Evolutionary conservation across 2,329 filamentous ascomycete species (phyloP), one percentile per base, ranked within the genome.

Genomic region (Calonectria honghensis): DNA sequence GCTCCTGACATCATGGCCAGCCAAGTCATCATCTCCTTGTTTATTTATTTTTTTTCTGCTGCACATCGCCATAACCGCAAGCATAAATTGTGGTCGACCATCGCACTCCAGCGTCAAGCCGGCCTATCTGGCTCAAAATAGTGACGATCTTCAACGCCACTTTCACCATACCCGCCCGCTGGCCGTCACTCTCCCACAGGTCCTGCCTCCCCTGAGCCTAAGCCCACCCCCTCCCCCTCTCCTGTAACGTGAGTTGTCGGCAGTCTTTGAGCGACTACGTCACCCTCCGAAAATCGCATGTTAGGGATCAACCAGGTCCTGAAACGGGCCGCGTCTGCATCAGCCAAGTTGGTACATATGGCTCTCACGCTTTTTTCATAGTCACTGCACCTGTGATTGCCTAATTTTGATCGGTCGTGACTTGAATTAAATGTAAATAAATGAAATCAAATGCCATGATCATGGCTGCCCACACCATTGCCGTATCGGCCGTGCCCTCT

Each of bases 281-380:
- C 35, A 64, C 24, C 64, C 31, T 37, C 64, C 35, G 24, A 45
- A 32, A 37, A 64, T 64, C 39, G 37, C 61, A 20, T 32, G 39
- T 64, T 32, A 39, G 37, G n/a, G 39, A 48, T 20, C 27, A 48
- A 7, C 61, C 61, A 45, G 61, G 61, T 35, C 39, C 66, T 68
- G 66, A 57, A 68, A 68, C 66, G 35, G 27, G 14, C 29, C 31
- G 37, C 29, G 37, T 52, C 16, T 52, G 32, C 57, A 52, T 67
- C 41, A 48, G 14, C 16, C 41, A 64, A n/a, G 41, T 45, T n/a
- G 20, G 57, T 35, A 35, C 32, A 35, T 10, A 81, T 80, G 74
- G 78, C 45, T 59, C n/a, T 52, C 18, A 41, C 27, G 6, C 52
- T 20, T 57, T 57, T 41, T 20, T 59, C 24, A 39, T 29, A n/a